Evolutionary conservation across 1,139 yeast genomes (phyloP), one percentile per base, ranked within the genome.

Genomic region (Saccharomyces hybrid): DNA sequence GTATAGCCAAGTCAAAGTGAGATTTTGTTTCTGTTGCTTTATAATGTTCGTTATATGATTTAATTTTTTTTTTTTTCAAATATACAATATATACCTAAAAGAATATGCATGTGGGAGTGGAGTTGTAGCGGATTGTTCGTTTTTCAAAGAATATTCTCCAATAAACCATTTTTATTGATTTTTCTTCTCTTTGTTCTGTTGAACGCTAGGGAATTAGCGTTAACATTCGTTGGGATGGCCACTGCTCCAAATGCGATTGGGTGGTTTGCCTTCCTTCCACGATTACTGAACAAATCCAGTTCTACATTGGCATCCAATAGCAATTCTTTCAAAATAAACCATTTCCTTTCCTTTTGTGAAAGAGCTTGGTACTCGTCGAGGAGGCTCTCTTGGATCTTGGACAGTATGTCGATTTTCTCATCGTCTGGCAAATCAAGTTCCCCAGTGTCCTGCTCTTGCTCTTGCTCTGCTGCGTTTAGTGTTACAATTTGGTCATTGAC

Each of bases 271-370:
- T 56, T 28, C 60, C 44, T 38, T 5, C 44, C 44, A 9, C 44
- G 44, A 38, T 38, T 55, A 51, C 68, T 65, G 55, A 59, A 66
- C 23, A 67, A 56, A 56, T 68, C 71, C 46, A 67, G 57, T 51
- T 67, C 68, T 7, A 64, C 58, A 52, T 66, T 67, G 5, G 71
- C 70, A 49, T 67, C 71, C 9, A 68, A 57, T 49, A 68, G 14
- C 16, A 66, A 46, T 53, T 68, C 71, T 53, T 67, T 67, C 27
- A 65, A 53, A 13, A 63, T 48, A 48, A 65, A 67, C 71, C 71
- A 67, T 52, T 63, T 66, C 50, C 64, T 63, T 52, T 67, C 69
- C 38, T 58, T 57, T 38, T 58, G 57, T 6, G 60, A 54, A 13
- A 59, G 52, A 2, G 41, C 27, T 9, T 53, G 47, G 52, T 67